These are phyloP conservation scores for Auriculariales sp. DNA, from an alignment of 768 basidiomycete genomes.

Conservation along the genomic window DNA sequence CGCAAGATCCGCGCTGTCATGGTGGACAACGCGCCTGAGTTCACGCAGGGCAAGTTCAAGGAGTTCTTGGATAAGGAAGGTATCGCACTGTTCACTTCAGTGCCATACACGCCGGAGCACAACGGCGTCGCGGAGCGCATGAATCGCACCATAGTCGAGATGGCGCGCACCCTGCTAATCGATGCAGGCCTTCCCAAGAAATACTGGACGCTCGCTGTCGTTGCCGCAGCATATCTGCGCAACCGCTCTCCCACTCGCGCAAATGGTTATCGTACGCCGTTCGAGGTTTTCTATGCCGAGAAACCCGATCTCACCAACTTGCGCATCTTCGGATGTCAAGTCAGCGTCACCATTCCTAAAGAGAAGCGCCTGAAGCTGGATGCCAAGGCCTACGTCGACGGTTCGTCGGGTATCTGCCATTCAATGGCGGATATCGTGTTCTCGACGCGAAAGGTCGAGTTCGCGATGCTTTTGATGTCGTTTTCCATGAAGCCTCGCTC, in stretches of 20 bases:
- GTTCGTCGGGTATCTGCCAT: neutral
- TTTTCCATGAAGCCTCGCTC: neutral
- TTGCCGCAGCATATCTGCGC: constrained; percentile 1
- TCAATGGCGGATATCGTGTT: neutral
- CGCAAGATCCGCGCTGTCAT: neutral
- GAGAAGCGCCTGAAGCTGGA: neutral
- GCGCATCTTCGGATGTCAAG: neutral
- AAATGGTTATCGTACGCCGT: neutral
- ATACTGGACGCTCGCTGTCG: constrained; percentile 10
- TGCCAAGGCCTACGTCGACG: neutral
- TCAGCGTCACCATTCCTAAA: neutral
- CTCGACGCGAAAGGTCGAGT: no score
- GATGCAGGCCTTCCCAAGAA: constrained; percentile 3
- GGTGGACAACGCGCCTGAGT: constrained; percentile 7
- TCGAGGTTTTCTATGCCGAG: neutral
- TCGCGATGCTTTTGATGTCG: neutral
- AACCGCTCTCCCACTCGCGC: neutral
- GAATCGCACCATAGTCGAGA: constrained; percentile 10
- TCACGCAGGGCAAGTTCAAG: neutral
- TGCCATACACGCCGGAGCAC: constrained; percentile 12
- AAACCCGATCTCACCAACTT: neutral
- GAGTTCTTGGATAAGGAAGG: neutral
- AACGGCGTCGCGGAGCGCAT: constrained; percentile 13
- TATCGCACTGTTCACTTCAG: neutral
- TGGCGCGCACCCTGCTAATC: constrained; percentile 7